Percentiles rank a stretch among this genome's conserved stretches.
phyloP scores from a whole-genome alignment of 805 yeast genomes.

The Suhomyces sp. region DNA sequence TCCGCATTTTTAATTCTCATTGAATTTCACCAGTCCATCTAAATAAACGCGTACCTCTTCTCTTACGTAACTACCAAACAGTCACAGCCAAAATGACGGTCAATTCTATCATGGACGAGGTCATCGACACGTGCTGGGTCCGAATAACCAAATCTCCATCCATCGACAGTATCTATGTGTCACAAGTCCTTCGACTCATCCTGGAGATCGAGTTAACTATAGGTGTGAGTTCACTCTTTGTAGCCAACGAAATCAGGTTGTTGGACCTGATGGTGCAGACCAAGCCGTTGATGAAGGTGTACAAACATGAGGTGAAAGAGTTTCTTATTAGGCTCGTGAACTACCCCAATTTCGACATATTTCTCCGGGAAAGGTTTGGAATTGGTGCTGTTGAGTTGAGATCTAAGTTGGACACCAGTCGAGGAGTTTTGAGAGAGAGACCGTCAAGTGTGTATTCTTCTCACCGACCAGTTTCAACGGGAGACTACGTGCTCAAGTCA shows the following conservation, averaged over 20 bases:
- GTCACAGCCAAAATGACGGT: slow-evolving; percentile 1
- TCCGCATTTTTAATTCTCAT: no score
- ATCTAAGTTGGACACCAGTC: no score
- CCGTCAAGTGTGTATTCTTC: no score
- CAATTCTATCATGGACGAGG: slow-evolving; percentile 11
- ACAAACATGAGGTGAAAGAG: slow-evolving; percentile 20
- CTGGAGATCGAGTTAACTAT: slow-evolving; percentile 21
- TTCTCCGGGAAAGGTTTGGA: slow-evolving; percentile 20
- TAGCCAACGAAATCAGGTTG: slow-evolving; percentile 10
- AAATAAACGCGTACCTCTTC: no score
- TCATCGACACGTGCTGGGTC: slow-evolving; percentile 11
- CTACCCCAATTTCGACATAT: slow-evolving; percentile 17
- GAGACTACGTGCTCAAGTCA: no score
- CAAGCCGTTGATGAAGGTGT: slow-evolving; percentile 15
- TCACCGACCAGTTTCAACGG: no score
- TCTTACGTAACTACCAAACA: background rate
- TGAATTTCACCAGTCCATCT: no score
- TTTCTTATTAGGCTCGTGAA: slow-evolving; percentile 26
- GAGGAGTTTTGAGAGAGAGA: no score
- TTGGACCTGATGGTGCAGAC: slow-evolving; percentile 11
- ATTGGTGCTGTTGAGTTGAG: slow-evolving; percentile 1
- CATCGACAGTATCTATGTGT: slow-evolving; percentile 17
- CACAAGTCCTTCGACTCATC: slow-evolving; percentile 21
- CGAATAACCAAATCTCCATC: slow-evolving; percentile 1
- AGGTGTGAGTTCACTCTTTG: slow-evolving; percentile 17